Percentiles rank a stretch among this genome's conserved stretches.
Conservation (phyloP, 441 rosid genomes). For the Mallotus japonicus region DNA sequence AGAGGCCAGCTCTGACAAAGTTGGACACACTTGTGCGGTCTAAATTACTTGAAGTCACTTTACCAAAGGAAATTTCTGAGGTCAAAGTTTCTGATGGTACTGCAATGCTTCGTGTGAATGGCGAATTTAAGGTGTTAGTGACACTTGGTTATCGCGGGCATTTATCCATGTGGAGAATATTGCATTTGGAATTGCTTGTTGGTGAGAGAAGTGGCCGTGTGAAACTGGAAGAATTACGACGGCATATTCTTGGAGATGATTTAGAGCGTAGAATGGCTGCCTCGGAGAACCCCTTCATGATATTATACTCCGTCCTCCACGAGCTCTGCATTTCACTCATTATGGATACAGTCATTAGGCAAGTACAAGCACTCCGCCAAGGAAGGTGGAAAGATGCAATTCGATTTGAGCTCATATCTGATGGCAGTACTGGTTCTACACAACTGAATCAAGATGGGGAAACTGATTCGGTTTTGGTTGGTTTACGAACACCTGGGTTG, state of each 20-base stretch:
- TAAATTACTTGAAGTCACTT: slow-evolving; percentile 74
- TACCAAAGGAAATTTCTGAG: slow-evolving; percentile 85
- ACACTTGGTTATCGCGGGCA: slow-evolving; percentile 99
- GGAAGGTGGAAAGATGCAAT: slow-evolving; percentile 99
- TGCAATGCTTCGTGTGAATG: slow-evolving; percentile 68
- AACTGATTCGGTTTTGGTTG: slow-evolving; percentile 68
- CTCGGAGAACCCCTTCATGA: slow-evolving; percentile 78
- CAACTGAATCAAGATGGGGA: slow-evolving; percentile 77
- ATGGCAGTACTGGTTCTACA: slow-evolving; percentile 50
- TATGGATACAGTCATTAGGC: slow-evolving; percentile 96
- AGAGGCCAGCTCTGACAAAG: slow-evolving; percentile 84
- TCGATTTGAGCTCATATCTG: slow-evolving; percentile 80
- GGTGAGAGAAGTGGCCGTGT: slow-evolving; percentile 85
- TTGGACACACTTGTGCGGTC: slow-evolving; percentile 87
- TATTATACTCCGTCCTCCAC: slow-evolving; percentile 77
- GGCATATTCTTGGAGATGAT: slow-evolving; percentile 93
- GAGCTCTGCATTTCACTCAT: slow-evolving; percentile 83
- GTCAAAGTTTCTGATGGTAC: slow-evolving; percentile 90
- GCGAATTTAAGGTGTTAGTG: slow-evolving; percentile 92
- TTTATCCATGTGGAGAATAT: slow-evolving; percentile 93
- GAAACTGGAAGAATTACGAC: slow-evolving; percentile 67
- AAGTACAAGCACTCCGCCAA: slow-evolving; percentile 79
- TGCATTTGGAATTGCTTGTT: slow-evolving; percentile 94
- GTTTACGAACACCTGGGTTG: slow-evolving; percentile 78
- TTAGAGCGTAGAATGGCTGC: slow-evolving; percentile 95